These are phyloP conservation scores for Ashbya aceris DNA, from an alignment of 1,139 yeast species.

Conservation along the genomic window DNA sequence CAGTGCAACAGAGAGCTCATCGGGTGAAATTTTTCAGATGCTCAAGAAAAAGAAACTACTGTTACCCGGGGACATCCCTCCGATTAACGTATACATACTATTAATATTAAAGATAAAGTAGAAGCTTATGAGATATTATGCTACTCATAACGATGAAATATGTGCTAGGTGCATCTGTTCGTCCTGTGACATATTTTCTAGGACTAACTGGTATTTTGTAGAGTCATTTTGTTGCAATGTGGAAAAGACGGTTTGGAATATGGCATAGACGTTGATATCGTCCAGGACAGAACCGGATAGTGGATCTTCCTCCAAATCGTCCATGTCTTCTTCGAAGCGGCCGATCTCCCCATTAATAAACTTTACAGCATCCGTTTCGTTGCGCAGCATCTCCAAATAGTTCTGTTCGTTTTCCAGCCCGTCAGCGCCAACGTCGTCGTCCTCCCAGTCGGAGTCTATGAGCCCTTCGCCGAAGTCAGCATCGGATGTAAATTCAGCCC, in stretches of 20 bases:
- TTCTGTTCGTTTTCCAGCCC: constrained; percentile 38
- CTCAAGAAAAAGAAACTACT: constrained; percentile 1
- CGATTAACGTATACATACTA: neutral
- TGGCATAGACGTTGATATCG: constrained; percentile 50
- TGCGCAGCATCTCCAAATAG: constrained; percentile 37
- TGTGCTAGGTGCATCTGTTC: constrained; percentile 30
- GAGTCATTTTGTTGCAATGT: constrained; percentile 29
- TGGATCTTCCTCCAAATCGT: constrained; percentile 69
- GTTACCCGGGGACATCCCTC: constrained; percentile 3
- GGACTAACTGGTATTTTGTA: constrained; percentile 29
- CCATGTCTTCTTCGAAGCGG: constrained; percentile 38
- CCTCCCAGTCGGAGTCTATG: constrained; percentile 21
- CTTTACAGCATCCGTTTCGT: constrained; percentile 36
- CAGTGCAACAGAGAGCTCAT: neutral
- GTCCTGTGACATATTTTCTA: constrained; percentile 28
- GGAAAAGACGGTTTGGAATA: constrained; percentile 36
- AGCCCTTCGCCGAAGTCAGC: constrained; percentile 33
- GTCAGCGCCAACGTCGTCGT: constrained; percentile 29
- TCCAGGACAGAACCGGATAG: constrained; percentile 73
- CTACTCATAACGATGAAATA: constrained; percentile 11
- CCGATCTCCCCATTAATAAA: constrained; percentile 26
- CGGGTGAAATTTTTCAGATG: constrained; percentile 3
- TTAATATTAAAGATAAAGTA: neutral
- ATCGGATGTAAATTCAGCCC: constrained; percentile 40
- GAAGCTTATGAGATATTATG: neutral